These are phyloP conservation scores for Talaromyces sp. DNA, from an alignment of 2,329 filamentous ascomycete species.

Conservation along the genomic window DNA sequence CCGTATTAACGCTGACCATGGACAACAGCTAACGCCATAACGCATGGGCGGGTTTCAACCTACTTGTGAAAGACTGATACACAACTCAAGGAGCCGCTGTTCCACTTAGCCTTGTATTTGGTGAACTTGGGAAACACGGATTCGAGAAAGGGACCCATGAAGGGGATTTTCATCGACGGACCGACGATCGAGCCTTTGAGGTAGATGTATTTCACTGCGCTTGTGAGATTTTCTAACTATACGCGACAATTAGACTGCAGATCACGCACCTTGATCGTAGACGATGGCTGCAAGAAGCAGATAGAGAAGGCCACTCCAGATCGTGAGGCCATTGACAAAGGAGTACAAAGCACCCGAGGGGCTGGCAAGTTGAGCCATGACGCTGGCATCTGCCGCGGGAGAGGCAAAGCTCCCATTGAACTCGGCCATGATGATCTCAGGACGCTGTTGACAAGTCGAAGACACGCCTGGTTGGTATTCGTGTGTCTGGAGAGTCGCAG, in stretches of 20 bases:
- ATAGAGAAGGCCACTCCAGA: conserved; percentile 65
- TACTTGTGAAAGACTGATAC: conserved; percentile 99
- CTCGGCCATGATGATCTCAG: conserved; percentile 34
- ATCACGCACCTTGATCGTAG: conserved; percentile 80
- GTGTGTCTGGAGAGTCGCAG: background rate
- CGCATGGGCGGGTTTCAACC: conserved; percentile 24
- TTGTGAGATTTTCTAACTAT: background rate
- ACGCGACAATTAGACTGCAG: background rate
- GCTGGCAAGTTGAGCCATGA: conserved; percentile 51
- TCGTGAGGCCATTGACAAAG: conserved; percentile 50
- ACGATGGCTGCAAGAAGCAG: conserved; percentile 65
- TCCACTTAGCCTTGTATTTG: conserved; percentile 88
- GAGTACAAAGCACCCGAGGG: conserved; percentile 49
- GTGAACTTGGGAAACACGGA: conserved; percentile 89
- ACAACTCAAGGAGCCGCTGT: conserved; percentile 84
- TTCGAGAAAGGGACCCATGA: conserved; percentile 92
- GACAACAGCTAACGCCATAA: background rate
- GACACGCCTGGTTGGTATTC: background rate
- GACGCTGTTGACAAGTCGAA: background rate
- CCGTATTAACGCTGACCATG: background rate
- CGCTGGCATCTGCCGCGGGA: conserved; percentile 58
- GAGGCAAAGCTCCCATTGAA: conserved; percentile 66
- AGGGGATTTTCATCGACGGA: conserved; percentile 70
- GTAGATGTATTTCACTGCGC: conserved; percentile 65
- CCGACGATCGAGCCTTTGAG: conserved; percentile 73